Conservation (phyloP, 805 yeast species). For the Candida oleophila region DNA sequence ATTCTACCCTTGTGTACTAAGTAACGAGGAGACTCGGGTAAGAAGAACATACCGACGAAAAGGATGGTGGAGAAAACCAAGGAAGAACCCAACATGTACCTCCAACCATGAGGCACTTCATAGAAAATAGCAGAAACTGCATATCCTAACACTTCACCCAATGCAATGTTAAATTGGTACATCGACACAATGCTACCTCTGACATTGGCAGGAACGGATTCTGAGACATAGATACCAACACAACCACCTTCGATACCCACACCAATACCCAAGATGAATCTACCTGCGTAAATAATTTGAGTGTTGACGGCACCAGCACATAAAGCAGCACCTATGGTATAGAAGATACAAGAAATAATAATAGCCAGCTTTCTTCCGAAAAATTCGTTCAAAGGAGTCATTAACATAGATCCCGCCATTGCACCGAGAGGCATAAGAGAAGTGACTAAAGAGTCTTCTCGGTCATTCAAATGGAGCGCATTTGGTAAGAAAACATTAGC, state of each 20-base stretch:
- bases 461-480: slow-evolving; percentile 37
- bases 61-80: slow-evolving; percentile 55
- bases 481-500: slow-evolving; percentile 53
- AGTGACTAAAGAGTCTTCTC: slow-evolving; percentile 52
- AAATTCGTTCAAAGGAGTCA: slow-evolving; percentile 56
- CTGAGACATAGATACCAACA: slow-evolving; percentile 62
- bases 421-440: slow-evolving; percentile 72
- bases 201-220: slow-evolving; percentile 55
- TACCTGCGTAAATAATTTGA: slow-evolving; percentile 47
- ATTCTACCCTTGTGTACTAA: slow-evolving; percentile 49
- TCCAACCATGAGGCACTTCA: slow-evolving; percentile 58
- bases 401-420: slow-evolving; percentile 57
- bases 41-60: slow-evolving; percentile 49
- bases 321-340: slow-evolving; percentile 59
- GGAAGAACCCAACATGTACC: slow-evolving; percentile 65
- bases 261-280: slow-evolving; percentile 61
- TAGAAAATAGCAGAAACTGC: slow-evolving; percentile 64
- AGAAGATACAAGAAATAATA: slow-evolving; percentile 56
- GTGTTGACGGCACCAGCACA: slow-evolving; percentile 46
- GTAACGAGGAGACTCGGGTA: slow-evolving; percentile 65
- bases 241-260: slow-evolving; percentile 67
- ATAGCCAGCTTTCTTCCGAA: slow-evolving; percentile 58
- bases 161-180: slow-evolving; percentile 63
- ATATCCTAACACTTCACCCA: slow-evolving; percentile 66
- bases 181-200: slow-evolving; percentile 62